Evolutionary conservation across 176 grass and related monocot genomes (phyloP).

Genomic region (Oryza punctata): DNA sequence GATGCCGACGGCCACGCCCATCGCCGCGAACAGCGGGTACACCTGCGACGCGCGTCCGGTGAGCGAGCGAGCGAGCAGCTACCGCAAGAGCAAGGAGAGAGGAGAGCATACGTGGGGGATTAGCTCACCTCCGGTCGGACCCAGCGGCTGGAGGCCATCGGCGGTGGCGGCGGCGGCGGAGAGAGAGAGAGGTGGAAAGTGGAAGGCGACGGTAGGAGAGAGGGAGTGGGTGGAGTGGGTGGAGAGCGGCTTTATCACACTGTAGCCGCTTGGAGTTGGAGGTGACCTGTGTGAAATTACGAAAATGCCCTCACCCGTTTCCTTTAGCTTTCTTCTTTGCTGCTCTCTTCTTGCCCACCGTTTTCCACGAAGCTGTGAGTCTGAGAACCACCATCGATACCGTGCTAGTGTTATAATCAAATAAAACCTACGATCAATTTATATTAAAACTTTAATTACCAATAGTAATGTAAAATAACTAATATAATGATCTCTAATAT

Average conservation of each 20-base stretch:
- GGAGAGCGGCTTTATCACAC: conserved; percentile 30
- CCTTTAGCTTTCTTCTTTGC: background rate
- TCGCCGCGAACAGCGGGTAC: conserved; percentile 90
- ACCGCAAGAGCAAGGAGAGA: background rate
- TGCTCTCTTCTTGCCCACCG: too few species aligned
- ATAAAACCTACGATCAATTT: background rate
- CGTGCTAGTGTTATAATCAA: background rate
- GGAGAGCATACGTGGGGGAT: background rate
- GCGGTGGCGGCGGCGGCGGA: conserved; percentile 33
- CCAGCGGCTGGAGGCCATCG: conserved; percentile 74
- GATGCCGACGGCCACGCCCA: conserved; percentile 65
- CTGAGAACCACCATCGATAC: background rate
- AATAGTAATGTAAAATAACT: too few species aligned
- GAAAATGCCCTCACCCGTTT: background rate
- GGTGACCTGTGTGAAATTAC: background rate
- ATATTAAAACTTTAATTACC: too few species aligned
- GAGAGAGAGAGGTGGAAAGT: conserved; percentile 3
- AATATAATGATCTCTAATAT: too few species aligned
- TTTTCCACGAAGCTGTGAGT: background rate
- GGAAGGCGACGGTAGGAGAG: conserved; percentile 30
- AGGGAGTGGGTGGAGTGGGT: background rate
- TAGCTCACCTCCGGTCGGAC: conserved; percentile 72
- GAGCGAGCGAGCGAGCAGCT: background rate
- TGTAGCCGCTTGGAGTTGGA: background rate
- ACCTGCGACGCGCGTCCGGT: conserved; percentile 44